A percentile compares a stretch with the other conserved stretches of the same genome.
These are phyloP conservation scores for Irpex rosettiformis DNA, from an alignment of 1,284 basidiomycete genomes.

Conservation along the genomic window DNA sequence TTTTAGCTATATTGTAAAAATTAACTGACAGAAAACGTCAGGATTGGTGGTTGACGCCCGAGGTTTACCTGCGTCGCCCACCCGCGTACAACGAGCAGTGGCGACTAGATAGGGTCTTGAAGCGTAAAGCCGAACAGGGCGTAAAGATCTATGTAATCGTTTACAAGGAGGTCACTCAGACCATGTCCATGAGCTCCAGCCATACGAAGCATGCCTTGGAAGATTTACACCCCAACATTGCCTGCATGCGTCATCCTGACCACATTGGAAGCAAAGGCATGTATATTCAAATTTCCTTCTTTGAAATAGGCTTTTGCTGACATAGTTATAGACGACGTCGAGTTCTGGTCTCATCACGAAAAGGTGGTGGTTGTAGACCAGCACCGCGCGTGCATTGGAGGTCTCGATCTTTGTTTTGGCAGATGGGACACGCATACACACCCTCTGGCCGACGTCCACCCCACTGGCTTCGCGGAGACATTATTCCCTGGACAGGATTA, in stretches of 20 bases:
- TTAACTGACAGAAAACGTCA: constrained; percentile 22
- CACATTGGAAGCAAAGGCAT: constrained; percentile 80
- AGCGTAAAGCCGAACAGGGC: constrained; percentile 86
- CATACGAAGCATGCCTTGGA: constrained; percentile 86
- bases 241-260: constrained; percentile 85
- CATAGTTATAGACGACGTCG: constrained; percentile 50
- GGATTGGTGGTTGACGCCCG: constrained; percentile 93
- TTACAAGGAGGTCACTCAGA: constrained; percentile 90
- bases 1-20: neutral
- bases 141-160: constrained; percentile 88
- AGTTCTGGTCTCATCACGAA: constrained; percentile 86
- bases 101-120: constrained; percentile 80
- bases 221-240: constrained; percentile 82
- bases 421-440: constrained; percentile 91
- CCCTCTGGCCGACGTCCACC: constrained; percentile 88
- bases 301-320: neutral
- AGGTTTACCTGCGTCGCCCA: constrained; percentile 88
- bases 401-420: constrained; percentile 90
- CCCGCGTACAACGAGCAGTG: constrained; percentile 80
- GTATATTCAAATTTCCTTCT: constrained; percentile 1
- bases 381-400: constrained; percentile 77
- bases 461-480: constrained; percentile 75
- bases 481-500: constrained; percentile 95
- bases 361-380: constrained; percentile 87
- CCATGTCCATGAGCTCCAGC: constrained; percentile 83